These are phyloP conservation scores for Malus sylvestris DNA, from an alignment of 306 rosid species.

Conservation along the genomic window DNA sequence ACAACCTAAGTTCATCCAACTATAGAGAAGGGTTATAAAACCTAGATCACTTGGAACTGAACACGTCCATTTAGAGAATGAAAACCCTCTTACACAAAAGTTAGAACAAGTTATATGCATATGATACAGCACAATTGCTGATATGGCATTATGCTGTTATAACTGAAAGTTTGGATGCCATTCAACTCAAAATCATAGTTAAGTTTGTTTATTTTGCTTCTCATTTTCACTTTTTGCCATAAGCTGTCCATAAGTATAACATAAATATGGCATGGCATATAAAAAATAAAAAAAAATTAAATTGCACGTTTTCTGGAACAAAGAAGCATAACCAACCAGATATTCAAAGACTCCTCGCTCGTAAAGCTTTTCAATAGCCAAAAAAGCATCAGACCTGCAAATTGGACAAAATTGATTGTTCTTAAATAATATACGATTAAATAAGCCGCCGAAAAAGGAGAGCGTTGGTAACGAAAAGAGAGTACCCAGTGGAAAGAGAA, in stretches of 20 bases:
- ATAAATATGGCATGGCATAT: neutral
- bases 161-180: neutral
- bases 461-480: neutral
- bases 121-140: neutral
- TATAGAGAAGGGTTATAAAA: neutral
- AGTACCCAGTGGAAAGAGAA: conserved; percentile 51
- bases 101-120: neutral
- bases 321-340: conserved; percentile 50
- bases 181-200: neutral
- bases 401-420: neutral
- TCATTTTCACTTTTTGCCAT: neutral
- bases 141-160: neutral
- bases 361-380: conserved; percentile 51
- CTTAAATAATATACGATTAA: neutral
- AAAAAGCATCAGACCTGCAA: conserved; percentile 45
- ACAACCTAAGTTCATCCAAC: neutral
- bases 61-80: neutral
- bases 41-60: neutral
- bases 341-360: conserved; percentile 71
- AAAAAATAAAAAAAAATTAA: neutral
- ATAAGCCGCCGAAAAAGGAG: neutral
- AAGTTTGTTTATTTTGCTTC: neutral
- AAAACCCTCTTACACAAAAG: neutral
- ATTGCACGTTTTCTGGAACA: neutral
- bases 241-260: neutral